These are phyloP conservation scores for Daldinia bambusicola DNA, from an alignment of 495 filamentous ascomycete genomes.

Conservation along the genomic window DNA sequence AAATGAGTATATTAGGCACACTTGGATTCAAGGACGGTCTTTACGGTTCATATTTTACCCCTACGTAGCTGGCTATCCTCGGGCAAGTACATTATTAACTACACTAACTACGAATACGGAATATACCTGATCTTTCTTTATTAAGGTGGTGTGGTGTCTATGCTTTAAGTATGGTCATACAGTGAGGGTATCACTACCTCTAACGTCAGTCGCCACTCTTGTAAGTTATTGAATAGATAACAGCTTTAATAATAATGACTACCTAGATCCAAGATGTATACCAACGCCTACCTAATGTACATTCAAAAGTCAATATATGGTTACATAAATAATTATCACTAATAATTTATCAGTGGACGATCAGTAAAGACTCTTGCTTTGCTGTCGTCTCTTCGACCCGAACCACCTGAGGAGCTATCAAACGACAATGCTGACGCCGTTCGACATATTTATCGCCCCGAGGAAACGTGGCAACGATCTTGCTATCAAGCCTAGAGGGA, in stretches of 20 bases:
- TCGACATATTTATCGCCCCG: neutral
- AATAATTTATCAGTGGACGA: neutral
- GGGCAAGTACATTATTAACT: too few relatives aligned
- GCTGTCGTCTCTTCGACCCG: neutral
- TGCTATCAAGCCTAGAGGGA: neutral
- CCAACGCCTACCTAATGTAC: neutral
- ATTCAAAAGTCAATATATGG: too few relatives aligned
- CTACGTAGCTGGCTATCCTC: too few relatives aligned
- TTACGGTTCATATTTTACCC: too few relatives aligned
- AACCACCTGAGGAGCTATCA: neutral
- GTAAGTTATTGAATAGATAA: neutral
- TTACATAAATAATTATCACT: neutral
- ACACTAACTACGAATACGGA: too few relatives aligned
- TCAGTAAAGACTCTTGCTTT: neutral
- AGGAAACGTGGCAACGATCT: neutral
- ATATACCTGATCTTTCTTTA: too few relatives aligned
- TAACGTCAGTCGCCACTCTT: neutral
- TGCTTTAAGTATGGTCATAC: too few relatives aligned
- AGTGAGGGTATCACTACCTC: too few relatives aligned
- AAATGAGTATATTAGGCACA: too few relatives aligned
- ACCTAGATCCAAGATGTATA: neutral
- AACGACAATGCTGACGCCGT: neutral
- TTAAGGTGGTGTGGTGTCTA: too few relatives aligned
- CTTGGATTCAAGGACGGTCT: too few relatives aligned
- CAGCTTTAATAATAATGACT: neutral